phyloP scores from a whole-genome alignment of 2,329 filamentous ascomycete species.

The Lomentospora prolificans region DNA sequence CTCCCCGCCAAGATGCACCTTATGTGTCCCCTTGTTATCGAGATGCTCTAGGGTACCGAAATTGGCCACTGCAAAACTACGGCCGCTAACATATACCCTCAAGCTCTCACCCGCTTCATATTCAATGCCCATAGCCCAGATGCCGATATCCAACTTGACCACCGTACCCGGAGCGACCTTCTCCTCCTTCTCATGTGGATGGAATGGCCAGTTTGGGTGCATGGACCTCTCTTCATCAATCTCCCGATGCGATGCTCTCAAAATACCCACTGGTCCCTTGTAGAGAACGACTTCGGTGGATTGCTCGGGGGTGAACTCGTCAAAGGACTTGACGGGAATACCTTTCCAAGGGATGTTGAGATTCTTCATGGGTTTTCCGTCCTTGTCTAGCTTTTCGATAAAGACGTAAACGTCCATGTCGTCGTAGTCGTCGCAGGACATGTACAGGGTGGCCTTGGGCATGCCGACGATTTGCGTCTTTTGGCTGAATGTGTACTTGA shows the following conservation, averaged over 20 bases:
- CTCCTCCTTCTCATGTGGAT: slow-evolving; percentile 14
- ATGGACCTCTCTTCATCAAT: slow-evolving; percentile 11
- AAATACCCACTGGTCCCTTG: neutral
- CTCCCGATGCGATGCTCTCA: neutral
- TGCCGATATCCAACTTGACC: slow-evolving; percentile 18
- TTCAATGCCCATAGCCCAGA: slow-evolving; percentile 20
- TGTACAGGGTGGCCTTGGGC: slow-evolving; percentile 35
- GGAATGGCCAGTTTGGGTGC: slow-evolving; percentile 19
- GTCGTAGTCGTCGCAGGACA: slow-evolving; percentile 29
- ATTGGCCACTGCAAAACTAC: neutral
- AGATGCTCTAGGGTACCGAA: neutral
- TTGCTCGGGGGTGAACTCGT: neutral
- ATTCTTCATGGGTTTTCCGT: slow-evolving; percentile 10
- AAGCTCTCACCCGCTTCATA: slow-evolving; percentile 17
- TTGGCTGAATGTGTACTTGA: slow-evolving; percentile 30
- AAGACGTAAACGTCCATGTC: slow-evolving; percentile 33
- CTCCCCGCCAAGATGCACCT: neutral
- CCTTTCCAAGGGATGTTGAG: slow-evolving; percentile 12
- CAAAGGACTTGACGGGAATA: neutral
- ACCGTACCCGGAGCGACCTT: slow-evolving; percentile 16
- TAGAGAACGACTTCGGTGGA: neutral
- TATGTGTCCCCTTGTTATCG: neutral
- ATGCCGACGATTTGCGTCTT: slow-evolving; percentile 31
- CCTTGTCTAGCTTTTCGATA: slow-evolving; percentile 13
- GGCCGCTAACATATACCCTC: neutral